Evolutionary conservation across 148 eudicot genomes (phyloP).

Genomic region (Nepenthes gracilis): DNA sequence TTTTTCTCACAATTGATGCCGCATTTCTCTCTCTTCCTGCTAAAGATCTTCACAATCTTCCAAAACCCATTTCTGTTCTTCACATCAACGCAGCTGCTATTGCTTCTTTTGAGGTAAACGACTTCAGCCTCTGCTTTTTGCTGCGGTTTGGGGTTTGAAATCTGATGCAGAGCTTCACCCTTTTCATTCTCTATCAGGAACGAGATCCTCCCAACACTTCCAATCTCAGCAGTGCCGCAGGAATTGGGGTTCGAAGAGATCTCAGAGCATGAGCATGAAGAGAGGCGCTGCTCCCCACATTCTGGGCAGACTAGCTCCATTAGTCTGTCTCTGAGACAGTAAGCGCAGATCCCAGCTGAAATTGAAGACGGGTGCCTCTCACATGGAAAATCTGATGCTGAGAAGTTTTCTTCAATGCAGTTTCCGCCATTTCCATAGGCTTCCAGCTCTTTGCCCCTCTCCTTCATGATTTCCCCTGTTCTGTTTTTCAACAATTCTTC

Average conservation of each 20-base stretch:
- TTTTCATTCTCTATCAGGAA: constrained; percentile 70
- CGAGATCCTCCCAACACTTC: constrained; percentile 63
- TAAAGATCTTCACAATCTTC: constrained; percentile 53
- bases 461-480: constrained; percentile 40
- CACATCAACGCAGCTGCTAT: constrained; percentile 35
- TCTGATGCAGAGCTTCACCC: not conserved
- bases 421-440: constrained; percentile 14
- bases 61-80: constrained; percentile 36
- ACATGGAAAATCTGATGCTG: constrained; percentile 42
- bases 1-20: constrained; percentile 1
- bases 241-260: constrained; percentile 34
- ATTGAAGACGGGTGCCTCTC: constrained; percentile 53
- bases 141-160: constrained; percentile 3
- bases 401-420: constrained; percentile 7
- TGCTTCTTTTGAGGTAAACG: constrained; percentile 36
- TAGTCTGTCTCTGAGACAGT: constrained; percentile 64
- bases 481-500: not conserved
- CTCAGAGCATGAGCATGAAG: constrained; percentile 62
- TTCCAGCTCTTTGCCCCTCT: constrained; percentile 63
- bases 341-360: constrained; percentile 64
- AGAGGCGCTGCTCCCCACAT: constrained; percentile 62
- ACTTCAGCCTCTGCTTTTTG: constrained; percentile 15
- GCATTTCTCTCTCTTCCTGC: constrained; percentile 39
- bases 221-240: constrained; percentile 20
- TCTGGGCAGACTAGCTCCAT: constrained; percentile 60